Evolutionary conservation across 768 basidiomycete genomes (phyloP), one percentile per base, ranked within the genome.

Genomic region (Sarcodon aspratus): DNA sequence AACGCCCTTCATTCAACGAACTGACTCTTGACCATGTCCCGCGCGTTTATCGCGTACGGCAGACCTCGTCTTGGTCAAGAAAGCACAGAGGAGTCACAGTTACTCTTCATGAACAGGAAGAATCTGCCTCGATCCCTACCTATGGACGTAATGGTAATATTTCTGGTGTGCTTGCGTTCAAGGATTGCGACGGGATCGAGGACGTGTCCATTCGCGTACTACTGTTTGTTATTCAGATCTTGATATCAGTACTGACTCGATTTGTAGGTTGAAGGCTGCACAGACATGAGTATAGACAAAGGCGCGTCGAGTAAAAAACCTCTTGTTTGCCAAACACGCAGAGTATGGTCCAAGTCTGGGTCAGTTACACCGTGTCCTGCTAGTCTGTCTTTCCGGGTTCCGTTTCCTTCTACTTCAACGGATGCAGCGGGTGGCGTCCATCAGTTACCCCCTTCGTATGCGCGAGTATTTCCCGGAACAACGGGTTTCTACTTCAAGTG

Each of bases 391-490:
- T 79, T 85, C 53, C 61, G 64, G 8, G 54, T 66, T 21, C 43
- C 59, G 9, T 62, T 84, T 12, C 80, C 80, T 3, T 49, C 67
- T 4, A 69, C 64, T 9, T 82, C 73, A 53, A 52, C 60, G 32
- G 66, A 74, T 42, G 5, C 21, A 27, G 61, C 57, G 6, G 57
- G 57, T 37, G 55, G 62, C 12, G 47, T 58, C 4, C 51, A 55
- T 34, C 60, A 68, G 31, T 59, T 80, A 8, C 81, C 81, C 2
- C 79, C 81, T 1, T 68, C 72, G 1, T 78, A 68, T 51, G 55
- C 65, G 27, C 52, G 61, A 7, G 55, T 64, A 13, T 58, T 60
- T 33, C 55, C 62, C 7, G 63, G 62, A 27, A 48, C 66, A 2
- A 67, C 70, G 1, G 65, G 68, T 9, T 57, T 77, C 12, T 66